Conservation (phyloP, 2,329 filamentous ascomycete genomes). For the Stagonosporopsis vannaccii region DNA sequence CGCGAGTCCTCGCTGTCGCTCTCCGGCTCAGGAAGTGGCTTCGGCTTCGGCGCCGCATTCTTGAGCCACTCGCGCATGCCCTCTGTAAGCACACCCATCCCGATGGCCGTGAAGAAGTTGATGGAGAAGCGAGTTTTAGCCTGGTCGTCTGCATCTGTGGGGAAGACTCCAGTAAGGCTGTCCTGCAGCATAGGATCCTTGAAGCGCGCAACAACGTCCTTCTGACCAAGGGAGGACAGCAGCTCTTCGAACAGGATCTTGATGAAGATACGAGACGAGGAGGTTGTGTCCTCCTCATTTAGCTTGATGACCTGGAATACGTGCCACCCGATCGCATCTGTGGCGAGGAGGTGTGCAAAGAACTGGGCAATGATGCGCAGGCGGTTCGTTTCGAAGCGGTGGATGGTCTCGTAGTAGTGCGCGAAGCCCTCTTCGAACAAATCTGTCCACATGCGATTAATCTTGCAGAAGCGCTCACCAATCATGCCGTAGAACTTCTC, state of each 20-base stretch:
- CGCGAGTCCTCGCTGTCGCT: conserved; percentile 44
- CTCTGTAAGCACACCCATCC: conserved; percentile 93
- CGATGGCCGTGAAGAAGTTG: conserved; percentile 99
- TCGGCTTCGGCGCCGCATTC: conserved; percentile 81
- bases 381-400: conserved; percentile 94
- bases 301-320: conserved; percentile 83
- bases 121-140: conserved; percentile 95
- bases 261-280: conserved; percentile 95
- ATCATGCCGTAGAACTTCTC: conserved; percentile 97
- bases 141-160: conserved; percentile 77
- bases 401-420: conserved; percentile 96
- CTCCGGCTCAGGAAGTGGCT: conserved; percentile 58
- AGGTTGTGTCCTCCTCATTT: conserved; percentile 96
- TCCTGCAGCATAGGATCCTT: conserved; percentile 77
- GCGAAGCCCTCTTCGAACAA: conserved; percentile 89
- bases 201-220: conserved; percentile 77
- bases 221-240: conserved; percentile 83
- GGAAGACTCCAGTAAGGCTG: conserved; percentile 86
- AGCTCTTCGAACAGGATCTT: conserved; percentile 97
- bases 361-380: conserved; percentile 94
- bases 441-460: conserved; percentile 93
- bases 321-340: conserved; percentile 92
- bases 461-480: conserved; percentile 92
- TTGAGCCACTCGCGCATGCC: conserved; percentile 91
- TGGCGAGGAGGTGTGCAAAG: conserved; percentile 89